These are phyloP conservation scores for Capsicum pubescens DNA, from an alignment of 257 asterid genomes.

Conservation along the genomic window DNA sequence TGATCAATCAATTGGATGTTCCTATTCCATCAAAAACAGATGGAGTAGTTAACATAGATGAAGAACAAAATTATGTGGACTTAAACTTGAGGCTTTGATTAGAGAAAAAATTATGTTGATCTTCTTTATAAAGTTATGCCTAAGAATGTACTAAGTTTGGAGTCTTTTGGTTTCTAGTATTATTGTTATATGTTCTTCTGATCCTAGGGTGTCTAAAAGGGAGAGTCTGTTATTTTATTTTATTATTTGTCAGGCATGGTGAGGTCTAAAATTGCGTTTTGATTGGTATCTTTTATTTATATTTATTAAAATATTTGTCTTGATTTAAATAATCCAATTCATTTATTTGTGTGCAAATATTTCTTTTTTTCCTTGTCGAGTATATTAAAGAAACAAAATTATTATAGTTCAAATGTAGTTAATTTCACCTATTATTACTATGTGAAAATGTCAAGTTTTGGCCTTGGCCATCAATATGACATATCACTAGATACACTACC, in stretches of 20 bases:
- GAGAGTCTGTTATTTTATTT: not conserved
- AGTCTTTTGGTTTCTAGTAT: not conserved
- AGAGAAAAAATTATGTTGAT: not conserved
- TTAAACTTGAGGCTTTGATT: not conserved
- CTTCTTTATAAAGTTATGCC: not conserved
- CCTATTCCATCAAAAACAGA: no score
- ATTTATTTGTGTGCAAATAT: not conserved
- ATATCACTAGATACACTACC: no score
- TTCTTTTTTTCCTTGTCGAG: not conserved
- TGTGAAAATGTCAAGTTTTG: no score
- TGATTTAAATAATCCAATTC: not conserved
- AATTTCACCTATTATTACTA: no score
- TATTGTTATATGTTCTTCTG: no score
- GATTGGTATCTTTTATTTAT: not conserved
- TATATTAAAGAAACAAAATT: not conserved
- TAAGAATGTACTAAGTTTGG: not conserved
- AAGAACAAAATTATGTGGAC: not conserved
- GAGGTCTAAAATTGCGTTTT: not conserved
- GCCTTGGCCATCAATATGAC: no score
- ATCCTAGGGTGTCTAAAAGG: no score
- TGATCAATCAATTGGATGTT: no score
- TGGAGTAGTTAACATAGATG: not conserved
- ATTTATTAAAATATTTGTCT: not conserved
- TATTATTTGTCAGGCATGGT: not conserved
- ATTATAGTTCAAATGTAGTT: no score